Evolutionary conservation across 306 rosid species (phyloP).

Genomic region (Lathyrus oleraceus): DNA sequence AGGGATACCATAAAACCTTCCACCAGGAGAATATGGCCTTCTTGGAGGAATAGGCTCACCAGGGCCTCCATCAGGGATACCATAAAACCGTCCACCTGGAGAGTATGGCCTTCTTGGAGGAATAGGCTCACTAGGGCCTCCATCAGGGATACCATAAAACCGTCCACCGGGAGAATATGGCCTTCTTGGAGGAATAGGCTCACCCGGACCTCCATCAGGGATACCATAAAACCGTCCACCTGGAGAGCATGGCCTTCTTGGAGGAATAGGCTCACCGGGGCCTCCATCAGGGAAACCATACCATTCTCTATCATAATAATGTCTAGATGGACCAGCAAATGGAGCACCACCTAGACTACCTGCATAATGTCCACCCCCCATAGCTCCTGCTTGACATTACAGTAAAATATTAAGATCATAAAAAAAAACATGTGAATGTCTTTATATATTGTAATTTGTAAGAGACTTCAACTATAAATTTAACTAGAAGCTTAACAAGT

Average conservation of each 20-base stretch:
- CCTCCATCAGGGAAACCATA: conserved; percentile 53
- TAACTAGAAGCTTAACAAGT: conserved; percentile 27
- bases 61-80: conserved; percentile 51
- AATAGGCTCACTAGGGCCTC: conserved; percentile 50
- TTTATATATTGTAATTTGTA: background rate
- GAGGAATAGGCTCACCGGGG: conserved; percentile 51
- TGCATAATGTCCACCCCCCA: conserved; percentile 51
- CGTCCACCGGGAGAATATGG: conserved; percentile 52
- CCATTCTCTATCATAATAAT: conserved; percentile 56
- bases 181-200: conserved; percentile 56
- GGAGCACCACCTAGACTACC: conserved; percentile 46
- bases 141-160: conserved; percentile 45
- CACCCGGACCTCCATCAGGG: conserved; percentile 52
- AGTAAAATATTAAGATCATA: conserved; percentile 19
- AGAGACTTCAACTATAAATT: conserved; percentile 15
- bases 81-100: conserved; percentile 38
- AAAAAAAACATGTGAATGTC: conserved; percentile 1
- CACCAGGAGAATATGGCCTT: conserved; percentile 49
- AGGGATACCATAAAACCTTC: conserved; percentile 49
- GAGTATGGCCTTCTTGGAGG: conserved; percentile 63
- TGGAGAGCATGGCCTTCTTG: conserved; percentile 61
- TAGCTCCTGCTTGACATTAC: conserved; percentile 52
- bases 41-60: conserved; percentile 55
- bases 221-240: conserved; percentile 50
- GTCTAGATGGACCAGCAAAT: conserved; percentile 55